Percentiles rank a stretch among this genome's conserved stretches.
phyloP scores from a whole-genome alignment of 2,329 filamentous ascomycete species.

The Pestalotiopsis sp. region DNA sequence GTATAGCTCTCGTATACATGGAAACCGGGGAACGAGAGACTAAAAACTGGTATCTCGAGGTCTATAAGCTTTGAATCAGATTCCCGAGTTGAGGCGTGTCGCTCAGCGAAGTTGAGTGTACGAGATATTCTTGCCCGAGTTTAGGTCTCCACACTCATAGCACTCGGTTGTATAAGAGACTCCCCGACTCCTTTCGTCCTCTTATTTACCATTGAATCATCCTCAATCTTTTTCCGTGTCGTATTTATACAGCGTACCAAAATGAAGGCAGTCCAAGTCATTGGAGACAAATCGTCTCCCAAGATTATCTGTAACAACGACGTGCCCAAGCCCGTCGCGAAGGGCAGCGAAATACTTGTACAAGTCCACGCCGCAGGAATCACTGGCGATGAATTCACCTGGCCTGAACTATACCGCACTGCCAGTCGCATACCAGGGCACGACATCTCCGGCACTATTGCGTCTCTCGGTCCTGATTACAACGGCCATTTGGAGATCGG shows the following conservation, averaged over 20 bases:
- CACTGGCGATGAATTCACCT: slow-evolving; percentile 36
- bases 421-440: slow-evolving; percentile 34
- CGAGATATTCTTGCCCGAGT: too few relatives aligned
- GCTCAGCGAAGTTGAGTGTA: too few relatives aligned
- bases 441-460: slow-evolving; percentile 36
- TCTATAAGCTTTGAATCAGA: too few relatives aligned
- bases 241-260: too few relatives aligned
- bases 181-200: too few relatives aligned
- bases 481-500: background rate
- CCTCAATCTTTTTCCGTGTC: too few relatives aligned
- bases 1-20: background rate
- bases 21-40: background rate
- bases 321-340: slow-evolving; percentile 21
- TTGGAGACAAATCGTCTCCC: slow-evolving; percentile 24
- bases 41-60: background rate
- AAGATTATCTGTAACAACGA: slow-evolving; percentile 18
- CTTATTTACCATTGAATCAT: too few relatives aligned
- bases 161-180: too few relatives aligned
- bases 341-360: slow-evolving; percentile 28
- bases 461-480: slow-evolving; percentile 22
- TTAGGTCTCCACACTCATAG: too few relatives aligned
- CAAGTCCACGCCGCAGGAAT: slow-evolving; percentile 34
- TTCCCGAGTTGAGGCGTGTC: too few relatives aligned
- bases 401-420: slow-evolving; percentile 34
- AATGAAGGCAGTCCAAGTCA: slow-evolving; percentile 37